These are phyloP conservation scores for Alnus rubra DNA, from an alignment of 306 rosid species.

Conservation along the genomic window DNA sequence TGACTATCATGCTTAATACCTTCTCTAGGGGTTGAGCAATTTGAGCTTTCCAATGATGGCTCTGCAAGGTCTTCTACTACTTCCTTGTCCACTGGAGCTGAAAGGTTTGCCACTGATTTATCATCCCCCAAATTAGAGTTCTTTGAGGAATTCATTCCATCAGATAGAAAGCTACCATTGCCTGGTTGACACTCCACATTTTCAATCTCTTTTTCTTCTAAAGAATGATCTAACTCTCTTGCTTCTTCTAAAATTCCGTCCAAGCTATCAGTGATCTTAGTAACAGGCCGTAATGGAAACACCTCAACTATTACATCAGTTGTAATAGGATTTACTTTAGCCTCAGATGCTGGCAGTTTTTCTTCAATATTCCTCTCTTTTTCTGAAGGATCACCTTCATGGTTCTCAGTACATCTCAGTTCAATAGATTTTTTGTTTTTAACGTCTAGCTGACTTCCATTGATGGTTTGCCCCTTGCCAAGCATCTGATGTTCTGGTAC, in stretches of 20 bases:
- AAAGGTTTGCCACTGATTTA: constrained; percentile 35
- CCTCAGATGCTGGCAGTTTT: constrained; percentile 27
- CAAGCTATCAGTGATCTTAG: constrained; percentile 28
- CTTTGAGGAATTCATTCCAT: constrained; percentile 26
- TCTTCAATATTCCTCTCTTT: constrained; percentile 38
- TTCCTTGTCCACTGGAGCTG: constrained; percentile 35
- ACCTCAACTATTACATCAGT: constrained; percentile 67
- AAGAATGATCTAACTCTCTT: constrained; percentile 28
- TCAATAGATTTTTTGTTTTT: constrained; percentile 26
- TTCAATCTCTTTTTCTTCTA: constrained; percentile 33
- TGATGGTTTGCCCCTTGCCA: not conserved
- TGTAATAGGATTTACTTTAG: constrained; percentile 37
- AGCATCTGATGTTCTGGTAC: constrained; percentile 7
- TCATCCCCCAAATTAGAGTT: constrained; percentile 29
- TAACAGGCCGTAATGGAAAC: constrained; percentile 58
- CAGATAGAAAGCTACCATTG: constrained; percentile 28
- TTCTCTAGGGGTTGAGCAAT: constrained; percentile 32
- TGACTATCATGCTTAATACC: constrained; percentile 24
- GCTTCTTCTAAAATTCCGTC: constrained; percentile 38
- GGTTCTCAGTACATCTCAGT: constrained; percentile 28
- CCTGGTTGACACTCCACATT: constrained; percentile 21
- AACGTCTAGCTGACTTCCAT: constrained; percentile 21
- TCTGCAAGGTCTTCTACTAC: constrained; percentile 29
- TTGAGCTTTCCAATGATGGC: constrained; percentile 36
- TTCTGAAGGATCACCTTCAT: constrained; percentile 27